Base-by-base conservation (phyloP, 2,329 filamentous ascomycete species). In the Colletotrichum sp. region DNA sequence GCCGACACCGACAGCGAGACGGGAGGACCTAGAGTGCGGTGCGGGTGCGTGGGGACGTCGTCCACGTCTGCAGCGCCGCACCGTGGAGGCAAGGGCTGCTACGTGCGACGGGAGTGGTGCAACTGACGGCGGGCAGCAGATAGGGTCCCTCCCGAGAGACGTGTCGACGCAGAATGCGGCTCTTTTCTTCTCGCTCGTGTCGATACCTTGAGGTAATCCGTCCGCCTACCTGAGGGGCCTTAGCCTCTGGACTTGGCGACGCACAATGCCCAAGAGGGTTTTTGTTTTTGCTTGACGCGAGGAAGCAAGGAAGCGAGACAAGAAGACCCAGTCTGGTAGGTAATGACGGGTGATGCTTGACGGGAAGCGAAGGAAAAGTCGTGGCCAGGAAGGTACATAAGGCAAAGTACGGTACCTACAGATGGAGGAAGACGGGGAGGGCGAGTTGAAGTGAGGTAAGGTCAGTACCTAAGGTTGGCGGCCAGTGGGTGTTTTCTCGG, bases 71-170 rank as follows among this genome's bases (percentile, higher is more conserved):
- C n/a, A 52, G n/a, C 44, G 44, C 44, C 44, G 44, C n/a, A 52
- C 73, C 73, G 69, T 71, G 72, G 69, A 75, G 70, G 73, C 69
- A 76, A 72, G 73, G 73, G 73, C 73, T 73, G 44, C 44, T 52
- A 52, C n/a, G n/a, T 52, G 44, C 55, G 21, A 59, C 24, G 21
- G 44, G 44, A 52, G 44, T 52, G 44, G 44, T 52, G 44, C 44
- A 52, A 52, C n/a, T 52, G 44, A 52, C 10, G n/a, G 44, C 44
- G 44, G 44, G n/a, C 44, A 52, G 12, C 44, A 52, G 44, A 52
- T 12, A 21, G 44, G 44, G 44, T 52, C 44, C 44, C 44, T 52
- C 44, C 44, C 44, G 44, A 52, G 44, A 59, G 21, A 26, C 55
- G 55, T 59, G 26, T 52, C 44, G 44, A 52, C 28, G 59, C 44